phyloP scores from a whole-genome alignment of 164 flowering plant species.

The Brasenia schreberi region DNA sequence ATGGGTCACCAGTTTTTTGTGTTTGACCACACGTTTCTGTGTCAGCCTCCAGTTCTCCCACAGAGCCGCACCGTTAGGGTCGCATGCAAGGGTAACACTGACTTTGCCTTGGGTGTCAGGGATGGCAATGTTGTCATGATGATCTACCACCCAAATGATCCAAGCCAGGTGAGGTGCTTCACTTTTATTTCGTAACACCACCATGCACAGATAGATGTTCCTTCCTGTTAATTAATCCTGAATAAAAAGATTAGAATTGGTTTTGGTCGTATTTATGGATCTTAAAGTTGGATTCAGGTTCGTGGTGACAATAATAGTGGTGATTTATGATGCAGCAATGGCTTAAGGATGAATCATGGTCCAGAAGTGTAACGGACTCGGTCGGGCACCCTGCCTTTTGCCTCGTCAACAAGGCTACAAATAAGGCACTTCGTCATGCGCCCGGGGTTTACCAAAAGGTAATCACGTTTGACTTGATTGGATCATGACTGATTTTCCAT shows the following conservation, averaged over 20 bases:
- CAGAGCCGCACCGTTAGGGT: slow-evolving; percentile 1
- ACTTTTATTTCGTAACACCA: no score
- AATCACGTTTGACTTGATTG: background rate
- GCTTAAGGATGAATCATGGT: slow-evolving; percentile 1
- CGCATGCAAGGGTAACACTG: slow-evolving; percentile 4
- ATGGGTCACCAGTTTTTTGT: background rate
- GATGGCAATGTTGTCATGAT: background rate
- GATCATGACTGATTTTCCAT: background rate
- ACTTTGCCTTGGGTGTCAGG: slow-evolving; percentile 1
- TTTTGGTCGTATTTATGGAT: no score
- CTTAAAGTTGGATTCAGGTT: background rate
- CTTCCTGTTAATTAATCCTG: no score
- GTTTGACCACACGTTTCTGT: background rate
- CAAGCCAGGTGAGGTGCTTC: background rate
- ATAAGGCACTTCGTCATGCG: background rate
- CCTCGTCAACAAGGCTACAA: slow-evolving; percentile 2
- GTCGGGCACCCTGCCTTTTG: slow-evolving; percentile 3
- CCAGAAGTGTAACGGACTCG: background rate
- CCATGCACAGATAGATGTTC: no score
- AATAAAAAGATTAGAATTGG: no score
- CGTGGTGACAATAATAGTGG: no score
- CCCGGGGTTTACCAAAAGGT: slow-evolving; percentile 1
- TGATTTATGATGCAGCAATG: slow-evolving; percentile 1
- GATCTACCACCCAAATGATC: background rate
- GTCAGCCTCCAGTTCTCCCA: background rate